These are phyloP conservation scores for Daedalea quercina DNA, from an alignment of 768 basidiomycete genomes.

Conservation along the genomic window DNA sequence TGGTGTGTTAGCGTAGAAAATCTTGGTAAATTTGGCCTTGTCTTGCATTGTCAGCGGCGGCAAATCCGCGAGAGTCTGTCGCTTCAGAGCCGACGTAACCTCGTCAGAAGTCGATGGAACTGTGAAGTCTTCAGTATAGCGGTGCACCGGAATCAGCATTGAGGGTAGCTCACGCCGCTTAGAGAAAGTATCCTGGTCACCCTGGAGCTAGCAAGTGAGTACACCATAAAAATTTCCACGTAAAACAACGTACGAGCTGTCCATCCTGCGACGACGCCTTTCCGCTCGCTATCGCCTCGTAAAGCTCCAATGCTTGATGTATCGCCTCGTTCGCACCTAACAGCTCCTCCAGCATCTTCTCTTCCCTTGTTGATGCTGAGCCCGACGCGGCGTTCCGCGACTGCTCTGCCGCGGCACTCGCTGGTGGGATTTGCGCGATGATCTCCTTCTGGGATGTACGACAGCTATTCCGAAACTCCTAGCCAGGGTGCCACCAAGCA, in stretches of 20 bases:
- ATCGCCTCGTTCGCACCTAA: slow-evolving; percentile 69
- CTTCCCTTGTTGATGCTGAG: slow-evolving; percentile 46
- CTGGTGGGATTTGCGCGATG: slow-evolving; percentile 88
- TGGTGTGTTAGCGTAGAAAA: slow-evolving; percentile 47
- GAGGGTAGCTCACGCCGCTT: slow-evolving; percentile 6
- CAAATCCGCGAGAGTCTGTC: slow-evolving; percentile 10
- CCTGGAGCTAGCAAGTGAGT: slow-evolving; percentile 1
- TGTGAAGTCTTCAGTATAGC: neutral
- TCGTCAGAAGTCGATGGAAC: neutral
- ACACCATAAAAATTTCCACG: slow-evolving; percentile 6
- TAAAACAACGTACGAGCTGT: slow-evolving; percentile 7
- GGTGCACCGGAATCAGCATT: slow-evolving; percentile 1
- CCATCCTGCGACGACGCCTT: slow-evolving; percentile 25
- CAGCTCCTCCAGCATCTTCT: slow-evolving; percentile 64
- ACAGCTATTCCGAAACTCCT: slow-evolving; percentile 83
- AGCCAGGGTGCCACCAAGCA: slow-evolving; percentile 2
- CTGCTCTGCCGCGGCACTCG: slow-evolving; percentile 70
- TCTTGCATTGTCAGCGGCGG: slow-evolving; percentile 47
- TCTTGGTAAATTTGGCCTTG: slow-evolving; percentile 44
- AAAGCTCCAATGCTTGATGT: slow-evolving; percentile 57
- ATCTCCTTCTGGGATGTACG: slow-evolving; percentile 77
- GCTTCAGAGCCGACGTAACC: neutral
- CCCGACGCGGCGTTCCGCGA: slow-evolving; percentile 32
- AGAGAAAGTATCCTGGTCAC: slow-evolving; percentile 14
- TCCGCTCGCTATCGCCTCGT: slow-evolving; percentile 71